phyloP scores from a whole-genome alignment of 495 filamentous ascomycete species.

The Collariella sp. region DNA sequence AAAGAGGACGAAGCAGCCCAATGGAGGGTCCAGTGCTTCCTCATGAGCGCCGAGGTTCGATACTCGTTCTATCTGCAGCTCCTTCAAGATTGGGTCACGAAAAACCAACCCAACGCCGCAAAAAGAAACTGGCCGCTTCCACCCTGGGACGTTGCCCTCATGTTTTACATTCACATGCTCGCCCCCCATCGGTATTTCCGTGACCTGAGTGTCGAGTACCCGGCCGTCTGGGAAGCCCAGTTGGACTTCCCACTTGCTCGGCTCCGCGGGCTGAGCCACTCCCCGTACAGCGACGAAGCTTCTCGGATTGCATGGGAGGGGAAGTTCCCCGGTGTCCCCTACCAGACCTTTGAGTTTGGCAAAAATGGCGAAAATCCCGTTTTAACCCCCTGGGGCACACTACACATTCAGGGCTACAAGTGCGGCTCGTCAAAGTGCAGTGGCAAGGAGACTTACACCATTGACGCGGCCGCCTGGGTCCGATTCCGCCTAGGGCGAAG shows the following conservation, averaged over 20 bases:
- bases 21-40: background rate
- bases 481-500: background rate
- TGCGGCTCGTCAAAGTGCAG: background rate
- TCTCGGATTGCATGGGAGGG: background rate
- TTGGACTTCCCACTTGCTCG: background rate
- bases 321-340: background rate
- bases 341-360: background rate
- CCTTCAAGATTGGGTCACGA: background rate
- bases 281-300: background rate
- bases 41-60: background rate
- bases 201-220: background rate
- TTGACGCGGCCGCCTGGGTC: background rate
- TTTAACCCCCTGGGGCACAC: background rate
- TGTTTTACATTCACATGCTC: conserved; percentile 1
- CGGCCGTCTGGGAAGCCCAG: background rate
- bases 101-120: background rate
- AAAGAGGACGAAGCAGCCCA: background rate
- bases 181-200: background rate
- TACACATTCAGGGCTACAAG: background rate
- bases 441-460: background rate
- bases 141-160: background rate
- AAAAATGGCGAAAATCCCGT: background rate
- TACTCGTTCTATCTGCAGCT: background rate
- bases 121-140: background rate
- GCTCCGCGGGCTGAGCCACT: background rate